phyloP scores from a whole-genome alignment of 2,329 filamentous ascomycete species.

The Amauroascus verrucosus region DNA sequence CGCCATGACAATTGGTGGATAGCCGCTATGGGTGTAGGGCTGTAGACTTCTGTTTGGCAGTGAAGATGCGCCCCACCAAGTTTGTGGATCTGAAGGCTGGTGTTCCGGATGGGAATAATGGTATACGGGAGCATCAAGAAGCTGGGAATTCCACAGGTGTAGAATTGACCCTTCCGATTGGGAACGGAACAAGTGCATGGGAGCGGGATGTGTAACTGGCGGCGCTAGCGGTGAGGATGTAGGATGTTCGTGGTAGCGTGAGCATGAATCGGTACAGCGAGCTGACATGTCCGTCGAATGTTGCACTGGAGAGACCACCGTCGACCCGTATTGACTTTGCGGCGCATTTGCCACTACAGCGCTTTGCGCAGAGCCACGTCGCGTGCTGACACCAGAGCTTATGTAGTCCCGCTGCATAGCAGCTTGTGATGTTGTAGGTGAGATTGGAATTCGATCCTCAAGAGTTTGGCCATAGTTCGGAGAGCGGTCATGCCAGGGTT shows the following conservation, averaged over 20 bases:
- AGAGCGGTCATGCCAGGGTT: slow-evolving; percentile 45
- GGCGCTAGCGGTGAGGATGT: slow-evolving; percentile 20
- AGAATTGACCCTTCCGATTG: slow-evolving; percentile 29
- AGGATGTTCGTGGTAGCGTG: slow-evolving; percentile 26
- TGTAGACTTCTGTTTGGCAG: slow-evolving; percentile 27
- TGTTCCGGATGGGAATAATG: slow-evolving; percentile 32
- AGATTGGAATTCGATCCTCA: slow-evolving; percentile 34
- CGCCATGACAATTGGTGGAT: slow-evolving; percentile 28
- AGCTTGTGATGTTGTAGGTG: slow-evolving; percentile 39
- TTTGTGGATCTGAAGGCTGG: slow-evolving; percentile 29
- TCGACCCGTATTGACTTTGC: slow-evolving; percentile 24
- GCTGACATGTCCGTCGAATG: slow-evolving; percentile 29
- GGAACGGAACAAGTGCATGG: slow-evolving; percentile 32
- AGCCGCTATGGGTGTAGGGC: slow-evolving; percentile 25
- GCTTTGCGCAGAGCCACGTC: slow-evolving; percentile 32
- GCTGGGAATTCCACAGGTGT: slow-evolving; percentile 35
- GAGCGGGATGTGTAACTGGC: slow-evolving; percentile 28
- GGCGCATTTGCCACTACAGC: slow-evolving; percentile 24
- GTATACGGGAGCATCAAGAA: slow-evolving; percentile 28
- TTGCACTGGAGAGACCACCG: slow-evolving; percentile 27
- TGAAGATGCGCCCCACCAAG: slow-evolving; percentile 27
- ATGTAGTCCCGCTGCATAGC: slow-evolving; percentile 33
- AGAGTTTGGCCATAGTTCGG: slow-evolving; percentile 43
- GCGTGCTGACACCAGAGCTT: slow-evolving; percentile 21
- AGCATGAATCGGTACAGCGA: slow-evolving; percentile 24